Base-by-base conservation (phyloP, 2,329 filamentous ascomycete genomes). In the Apiospora kogelbergensis region DNA sequence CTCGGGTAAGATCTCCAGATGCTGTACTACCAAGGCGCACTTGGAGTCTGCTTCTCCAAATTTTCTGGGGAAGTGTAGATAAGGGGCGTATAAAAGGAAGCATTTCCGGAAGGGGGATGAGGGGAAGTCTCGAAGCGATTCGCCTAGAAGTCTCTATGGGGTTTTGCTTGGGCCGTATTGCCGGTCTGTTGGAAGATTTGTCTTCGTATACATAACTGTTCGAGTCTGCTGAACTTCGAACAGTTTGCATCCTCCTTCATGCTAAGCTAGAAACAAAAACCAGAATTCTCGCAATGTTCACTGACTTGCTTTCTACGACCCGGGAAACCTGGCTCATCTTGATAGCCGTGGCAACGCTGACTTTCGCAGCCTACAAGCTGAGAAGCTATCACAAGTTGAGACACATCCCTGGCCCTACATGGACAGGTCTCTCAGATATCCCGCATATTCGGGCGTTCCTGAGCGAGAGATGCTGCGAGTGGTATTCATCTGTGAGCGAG, bases 401-500 rank as follows among this genome's bases (percentile, higher is more conserved):
- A 30, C 53, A 60, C 53, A 60, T 60, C 26, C 53, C 53, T 1
- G 53, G 53, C 53, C 53, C 53, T 26, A 4, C 2, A 22, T 60
- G 53, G 53, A 37, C 53, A 37, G 53, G 53, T 6, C 2, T 60
- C 20, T 37, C 53, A n/a, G 53, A 60, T 2, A 37, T 60, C 30
- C 53, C 53, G 2, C 53, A 60, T 20, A 22, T 60, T 22, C 17
- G 30, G 20, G 53, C 53, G 2, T 37, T 60, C 17, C 30, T 60
- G 53, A 60, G 53, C 53, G 53, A 60, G 30, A 60, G 53, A 60
- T 60, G 53, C 20, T 60, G 53, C n/a, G 30, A 37, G 30, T 60
- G 53, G 53, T 60, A 60, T n/a, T 9, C 53, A 11, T 11, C 30
- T 9, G 53, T 60, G 30, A 60, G 17, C 53, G 53, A 60, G 30